Evolutionary conservation across 805 yeast species (phyloP), one percentile per base, ranked within the genome.

Genomic region (Wickerhamiella vanderwaltii): DNA sequence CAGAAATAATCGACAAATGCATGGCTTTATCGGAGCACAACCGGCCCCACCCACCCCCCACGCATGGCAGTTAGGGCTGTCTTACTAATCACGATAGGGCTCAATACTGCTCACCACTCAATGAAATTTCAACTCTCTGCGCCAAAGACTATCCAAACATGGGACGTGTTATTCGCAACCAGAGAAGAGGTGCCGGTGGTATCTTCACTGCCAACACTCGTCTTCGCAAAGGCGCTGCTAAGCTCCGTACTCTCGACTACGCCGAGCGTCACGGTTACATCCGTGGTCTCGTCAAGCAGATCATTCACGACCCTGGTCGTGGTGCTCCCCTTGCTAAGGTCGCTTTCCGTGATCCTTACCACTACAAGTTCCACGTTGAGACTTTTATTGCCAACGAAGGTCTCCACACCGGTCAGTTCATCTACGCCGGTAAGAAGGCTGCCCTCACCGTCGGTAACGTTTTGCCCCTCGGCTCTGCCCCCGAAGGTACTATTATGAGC

Each of bases 261-360:
- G 94, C 97, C 71, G 98, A 91, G 77, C 88, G 95, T 70, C 95
- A 88, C 71, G 98, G 98, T 67, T 91, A 91, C 87, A 80, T 88
- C 65, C 93, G 97, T 73, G 98, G 98, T 75, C 77, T 91, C 58
- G 98, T 88, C 62, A 88, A 87, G 81, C 88, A 82, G 71, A 91
- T 88, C 72, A 75, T 91, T 72, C 98, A 88, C 76, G 98, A 88
- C 67, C 91, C 98, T 66, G 98, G 98, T 70, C 80, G 98, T 73
- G 98, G 98, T 77, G 98, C 98, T 71, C 98, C 98, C 67, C 79
- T 88, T 67, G 98, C 96, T 62, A 87, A 83, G 76, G 95, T 88
- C 70, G 87, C 73, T 57, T 88, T 88, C 95, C 84, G 31, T 70
- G 97, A 91, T 72, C 97, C 98, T 71, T 88, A 88, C 94, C 84